Conservation (phyloP, 2,329 filamentous ascomycete genomes). For the Colletotrichum sp. region DNA sequence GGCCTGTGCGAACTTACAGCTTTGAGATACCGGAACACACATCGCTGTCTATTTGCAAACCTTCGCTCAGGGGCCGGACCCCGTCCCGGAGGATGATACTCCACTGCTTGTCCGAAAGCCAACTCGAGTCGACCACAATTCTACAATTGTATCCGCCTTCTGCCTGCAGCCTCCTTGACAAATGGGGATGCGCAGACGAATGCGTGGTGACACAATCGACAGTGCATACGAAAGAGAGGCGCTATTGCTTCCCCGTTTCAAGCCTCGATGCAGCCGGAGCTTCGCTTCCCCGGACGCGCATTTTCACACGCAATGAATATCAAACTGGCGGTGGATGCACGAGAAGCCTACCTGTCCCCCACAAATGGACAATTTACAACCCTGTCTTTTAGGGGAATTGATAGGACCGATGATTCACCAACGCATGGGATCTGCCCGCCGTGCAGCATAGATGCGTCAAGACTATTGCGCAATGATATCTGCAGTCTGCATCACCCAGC, state of each 20-base stretch:
- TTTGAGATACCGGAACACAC: background rate
- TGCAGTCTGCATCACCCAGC: background rate
- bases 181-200: background rate
- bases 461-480: background rate
- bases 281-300: background rate
- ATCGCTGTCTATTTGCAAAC: background rate
- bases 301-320: constrained; percentile 25
- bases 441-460: background rate
- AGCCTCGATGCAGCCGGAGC: background rate
- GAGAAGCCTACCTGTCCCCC: constrained; percentile 26
- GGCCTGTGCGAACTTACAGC: background rate
- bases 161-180: background rate
- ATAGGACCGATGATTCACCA: constrained; percentile 23
- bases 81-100: background rate
- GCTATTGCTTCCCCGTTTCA: background rate
- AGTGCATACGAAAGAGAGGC: background rate
- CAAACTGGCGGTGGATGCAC: constrained; percentile 21
- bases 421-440: constrained; percentile 12
- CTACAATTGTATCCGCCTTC: background rate
- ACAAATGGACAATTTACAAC: constrained; percentile 16
- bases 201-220: background rate
- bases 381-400: constrained; percentile 14
- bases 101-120: background rate
- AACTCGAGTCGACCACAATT: background rate
- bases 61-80: background rate